Conservation (phyloP, 108 stramenopile genomes). For the Cyclostephanos tholiformis region DNA sequence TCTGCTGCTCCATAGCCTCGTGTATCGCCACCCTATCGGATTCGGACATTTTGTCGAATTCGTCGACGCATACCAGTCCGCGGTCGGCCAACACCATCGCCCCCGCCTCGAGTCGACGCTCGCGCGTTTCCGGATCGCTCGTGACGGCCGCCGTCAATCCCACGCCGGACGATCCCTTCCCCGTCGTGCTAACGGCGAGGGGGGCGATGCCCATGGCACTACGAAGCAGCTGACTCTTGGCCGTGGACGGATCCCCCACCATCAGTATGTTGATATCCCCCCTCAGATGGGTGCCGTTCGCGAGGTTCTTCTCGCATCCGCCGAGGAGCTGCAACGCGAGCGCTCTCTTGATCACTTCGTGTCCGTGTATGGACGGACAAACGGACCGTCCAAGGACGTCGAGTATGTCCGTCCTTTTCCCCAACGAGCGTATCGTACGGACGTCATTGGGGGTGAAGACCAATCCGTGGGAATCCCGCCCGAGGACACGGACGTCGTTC, state of each 20-base stretch:
- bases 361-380: slow-evolving; percentile 97
- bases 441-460: slow-evolving; percentile 82
- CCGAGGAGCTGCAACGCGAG: slow-evolving; percentile 91
- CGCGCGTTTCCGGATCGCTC: slow-evolving; percentile 96
- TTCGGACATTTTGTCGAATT: slow-evolving; percentile 94
- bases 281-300: slow-evolving; percentile 96
- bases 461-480: slow-evolving; percentile 81
- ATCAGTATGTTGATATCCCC: slow-evolving; percentile 99
- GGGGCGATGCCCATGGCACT: slow-evolving; percentile 96
- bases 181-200: slow-evolving; percentile 90
- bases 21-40: slow-evolving; percentile 97
- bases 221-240: slow-evolving; percentile 97
- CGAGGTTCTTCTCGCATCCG: slow-evolving; percentile 96
- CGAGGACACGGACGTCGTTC: slow-evolving; percentile 92
- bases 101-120: slow-evolving; percentile 97
- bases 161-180: slow-evolving; percentile 98
- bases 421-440: slow-evolving; percentile 76
- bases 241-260: slow-evolving; percentile 99
- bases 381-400: slow-evolving; percentile 83
- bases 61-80: slow-evolving; percentile 99
- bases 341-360: slow-evolving; percentile 96
- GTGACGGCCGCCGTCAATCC: slow-evolving; percentile 99
- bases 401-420: slow-evolving; percentile 80
- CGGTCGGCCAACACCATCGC: slow-evolving; percentile 99
- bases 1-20: slow-evolving; percentile 99